Evolutionary conservation across 495 filamentous ascomycete genomes (phyloP), one percentile per base, ranked within the genome.

Genomic region (Penicillium desertorum): DNA sequence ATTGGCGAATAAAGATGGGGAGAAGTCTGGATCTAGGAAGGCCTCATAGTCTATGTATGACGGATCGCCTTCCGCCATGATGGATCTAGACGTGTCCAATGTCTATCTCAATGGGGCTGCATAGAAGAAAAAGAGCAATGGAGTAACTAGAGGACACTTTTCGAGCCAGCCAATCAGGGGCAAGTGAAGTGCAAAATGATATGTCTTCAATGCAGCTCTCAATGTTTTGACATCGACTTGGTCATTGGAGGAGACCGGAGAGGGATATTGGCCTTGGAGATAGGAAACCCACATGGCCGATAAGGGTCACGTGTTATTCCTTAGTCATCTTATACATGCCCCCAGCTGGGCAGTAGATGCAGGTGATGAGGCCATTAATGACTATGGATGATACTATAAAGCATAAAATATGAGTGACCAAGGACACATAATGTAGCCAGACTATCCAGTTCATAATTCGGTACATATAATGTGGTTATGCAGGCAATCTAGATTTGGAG

Each of bases 11-110:
- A 83, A 71, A 44, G 87, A 70, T 3, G 95, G 81, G 11, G 84
- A 88, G 77, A 98, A 98, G 46, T 79, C 66, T 3, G 93, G 91
- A 61, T 89, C 85, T 59, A 96, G 81, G 73, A 98, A 96, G 62
- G 89, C 79, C 64, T 96, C 90, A 74, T 96, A 96, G 79, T 98
- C 92, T 71, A 98, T 92, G 77, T 98, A 98, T 16, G 93, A 96
- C 17, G 86, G 81, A 51, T 79, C 76, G 12, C 60, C 65, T 62
- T 72, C 71, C 14, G 69, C 65, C 75, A 79, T 79, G 32, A 25
- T 50, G 22, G 39, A 32, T 32, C 29, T 51, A 36, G 54, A 46
- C 27, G 16, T 7, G 37, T 30, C 12, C 17, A 43, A 27, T 25
- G n/a, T 25, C 39, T 45, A 45, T 41, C 20, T 43, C 54, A 37